Evolutionary conservation across 2,329 filamentous ascomycete genomes (phyloP).

Genomic region (Alternaria viburni): DNA sequence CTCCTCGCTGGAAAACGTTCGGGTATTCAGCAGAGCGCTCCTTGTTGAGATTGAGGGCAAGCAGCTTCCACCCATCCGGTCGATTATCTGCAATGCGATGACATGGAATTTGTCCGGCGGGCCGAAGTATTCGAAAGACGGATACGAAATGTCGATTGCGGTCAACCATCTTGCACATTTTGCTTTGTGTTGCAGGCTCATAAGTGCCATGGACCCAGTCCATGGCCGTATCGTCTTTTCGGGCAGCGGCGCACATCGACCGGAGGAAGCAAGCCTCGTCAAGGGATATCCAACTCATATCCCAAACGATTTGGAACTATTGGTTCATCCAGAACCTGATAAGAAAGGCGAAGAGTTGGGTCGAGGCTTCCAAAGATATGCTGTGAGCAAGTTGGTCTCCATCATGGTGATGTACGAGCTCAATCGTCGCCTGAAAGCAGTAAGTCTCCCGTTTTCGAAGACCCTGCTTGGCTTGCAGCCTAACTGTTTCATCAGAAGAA

Average conservation of each 20-base stretch:
- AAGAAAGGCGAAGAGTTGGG: constrained; percentile 42
- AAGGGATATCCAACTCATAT: constrained; percentile 48
- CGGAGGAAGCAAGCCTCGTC: constrained; percentile 43
- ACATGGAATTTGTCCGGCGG: constrained; percentile 22
- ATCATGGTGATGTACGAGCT: constrained; percentile 53
- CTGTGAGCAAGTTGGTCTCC: constrained; percentile 51
- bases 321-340: constrained; percentile 47
- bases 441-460: constrained; percentile 14
- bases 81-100: constrained; percentile 35
- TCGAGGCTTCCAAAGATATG: constrained; percentile 54
- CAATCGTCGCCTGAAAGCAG: constrained; percentile 42
- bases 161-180: constrained; percentile 31
- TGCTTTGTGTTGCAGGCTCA: constrained; percentile 18
- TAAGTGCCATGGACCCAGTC: constrained; percentile 14
- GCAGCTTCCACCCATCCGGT: constrained; percentile 14
- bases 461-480: neutral
- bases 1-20: constrained; percentile 14
- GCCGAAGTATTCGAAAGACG: constrained; percentile 21
- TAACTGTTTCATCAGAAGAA: constrained; percentile 22
- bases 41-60: constrained; percentile 10
- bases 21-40: constrained; percentile 15
- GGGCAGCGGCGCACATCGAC: constrained; percentile 46
- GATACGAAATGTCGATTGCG: constrained; percentile 22
- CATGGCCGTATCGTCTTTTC: constrained; percentile 29
- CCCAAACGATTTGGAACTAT: constrained; percentile 40